phyloP scores from a whole-genome alignment of 345 rosid genomes.

The Schrenkiella parvula region DNA sequence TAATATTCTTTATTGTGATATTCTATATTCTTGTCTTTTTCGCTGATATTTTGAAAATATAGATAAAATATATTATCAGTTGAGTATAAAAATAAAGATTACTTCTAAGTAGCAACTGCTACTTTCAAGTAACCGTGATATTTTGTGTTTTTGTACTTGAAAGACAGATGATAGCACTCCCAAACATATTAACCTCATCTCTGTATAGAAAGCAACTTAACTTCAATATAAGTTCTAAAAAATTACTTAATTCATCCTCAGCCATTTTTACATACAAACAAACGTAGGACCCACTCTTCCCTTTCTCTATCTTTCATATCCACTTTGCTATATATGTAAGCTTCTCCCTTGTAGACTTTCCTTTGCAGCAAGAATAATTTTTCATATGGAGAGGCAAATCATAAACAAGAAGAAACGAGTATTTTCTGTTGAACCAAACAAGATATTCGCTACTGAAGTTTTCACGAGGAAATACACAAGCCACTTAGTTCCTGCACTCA shows the following conservation, averaged over 20 bases:
- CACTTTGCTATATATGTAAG: constrained; percentile 17
- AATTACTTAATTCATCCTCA: constrained; percentile 3
- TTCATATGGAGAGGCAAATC: constrained; percentile 34
- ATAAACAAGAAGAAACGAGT: constrained; percentile 32
- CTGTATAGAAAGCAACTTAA: neutral
- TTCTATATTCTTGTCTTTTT: neutral
- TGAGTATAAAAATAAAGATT: neutral
- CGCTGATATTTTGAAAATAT: neutral
- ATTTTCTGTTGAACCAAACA: constrained; percentile 34
- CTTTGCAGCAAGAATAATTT: constrained; percentile 6
- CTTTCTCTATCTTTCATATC: constrained; percentile 9
- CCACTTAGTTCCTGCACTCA: constrained; percentile 38
- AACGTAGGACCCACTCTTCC: constrained; percentile 18
- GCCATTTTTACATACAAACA: constrained; percentile 15
- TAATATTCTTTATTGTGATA: neutral
- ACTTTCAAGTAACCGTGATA: neutral
- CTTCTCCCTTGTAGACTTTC: constrained; percentile 25
- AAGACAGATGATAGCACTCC: neutral
- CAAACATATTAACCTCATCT: neutral
- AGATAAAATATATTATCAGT: neutral
- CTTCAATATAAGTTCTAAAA: neutral
- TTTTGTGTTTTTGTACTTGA: neutral
- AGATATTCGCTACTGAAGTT: neutral
- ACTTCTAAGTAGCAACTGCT: neutral
- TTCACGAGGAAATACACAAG: constrained; percentile 38